Evolutionary conservation across 768 basidiomycete species (phyloP).

Genomic region (Pleurotus cornucopiae): DNA sequence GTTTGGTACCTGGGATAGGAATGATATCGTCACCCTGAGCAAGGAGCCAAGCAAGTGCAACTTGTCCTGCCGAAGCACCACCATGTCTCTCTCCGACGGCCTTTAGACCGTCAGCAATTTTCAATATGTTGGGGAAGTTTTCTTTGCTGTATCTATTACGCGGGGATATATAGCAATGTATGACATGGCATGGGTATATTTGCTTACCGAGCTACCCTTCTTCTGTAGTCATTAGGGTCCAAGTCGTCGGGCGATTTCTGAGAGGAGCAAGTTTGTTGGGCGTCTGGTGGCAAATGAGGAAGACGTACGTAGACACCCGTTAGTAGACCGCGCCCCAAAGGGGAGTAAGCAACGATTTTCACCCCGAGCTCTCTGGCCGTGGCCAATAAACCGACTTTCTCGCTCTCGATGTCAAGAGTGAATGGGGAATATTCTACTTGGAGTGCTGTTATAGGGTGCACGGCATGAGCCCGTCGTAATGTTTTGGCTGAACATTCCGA

Average conservation of each 20-base stretch:
- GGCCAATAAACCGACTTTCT: constrained; percentile 34
- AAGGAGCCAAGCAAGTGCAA: constrained; percentile 47
- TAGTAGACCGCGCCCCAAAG: constrained; percentile 48
- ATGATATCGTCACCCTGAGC: constrained; percentile 43
- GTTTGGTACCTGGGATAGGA: constrained; percentile 45
- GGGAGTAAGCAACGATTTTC: constrained; percentile 46
- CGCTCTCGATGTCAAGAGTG: constrained; percentile 41
- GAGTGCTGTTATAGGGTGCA: constrained; percentile 46
- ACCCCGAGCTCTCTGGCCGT: constrained; percentile 47
- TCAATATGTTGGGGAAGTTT: constrained; percentile 45
- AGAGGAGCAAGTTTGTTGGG: not conserved
- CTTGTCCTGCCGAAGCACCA: constrained; percentile 39
- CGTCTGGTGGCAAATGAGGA: constrained; percentile 8
- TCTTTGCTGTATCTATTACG: constrained; percentile 27
- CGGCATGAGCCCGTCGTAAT: constrained; percentile 44
- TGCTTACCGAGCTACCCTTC: constrained; percentile 25
- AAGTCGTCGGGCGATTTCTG: constrained; percentile 35
- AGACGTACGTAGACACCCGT: constrained; percentile 38
- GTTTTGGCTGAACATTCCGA: constrained; percentile 45
- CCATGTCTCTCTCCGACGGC: constrained; percentile 28
- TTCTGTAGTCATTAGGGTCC: constrained; percentile 36
- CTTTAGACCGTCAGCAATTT: constrained; percentile 34
- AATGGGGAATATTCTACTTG: constrained; percentile 53
- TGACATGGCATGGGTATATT: not conserved
- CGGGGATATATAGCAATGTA: not conserved